Evolutionary conservation across 805 yeast genomes (phyloP).

Genomic region (Starmerella davenportii): DNA sequence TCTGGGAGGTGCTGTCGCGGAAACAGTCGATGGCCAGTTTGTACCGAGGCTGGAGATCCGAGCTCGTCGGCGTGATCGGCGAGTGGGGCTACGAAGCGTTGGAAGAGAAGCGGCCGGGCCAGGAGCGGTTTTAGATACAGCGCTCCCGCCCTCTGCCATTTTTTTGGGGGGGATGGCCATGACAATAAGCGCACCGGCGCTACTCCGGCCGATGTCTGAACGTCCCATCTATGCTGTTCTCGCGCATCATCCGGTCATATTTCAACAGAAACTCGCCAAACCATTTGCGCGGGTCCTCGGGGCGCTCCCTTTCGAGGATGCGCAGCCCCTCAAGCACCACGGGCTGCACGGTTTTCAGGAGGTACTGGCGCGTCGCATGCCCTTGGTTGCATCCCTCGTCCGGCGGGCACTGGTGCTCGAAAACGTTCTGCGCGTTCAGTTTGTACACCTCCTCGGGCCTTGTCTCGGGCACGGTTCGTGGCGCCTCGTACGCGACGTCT

Average conservation of each 20-base stretch:
- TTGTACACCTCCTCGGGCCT: not conserved
- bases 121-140: conserved; percentile 11
- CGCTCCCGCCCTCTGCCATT: not conserved
- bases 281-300: conserved; percentile 15
- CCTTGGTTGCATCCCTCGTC: conserved; percentile 31
- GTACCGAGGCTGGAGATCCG: conserved; percentile 87
- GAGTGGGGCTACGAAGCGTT: conserved; percentile 43
- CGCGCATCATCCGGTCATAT: not conserved
- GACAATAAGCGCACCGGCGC: no score
- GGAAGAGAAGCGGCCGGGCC: conserved; percentile 11
- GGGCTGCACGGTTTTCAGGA: conserved; percentile 48
- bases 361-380: conserved; percentile 49
- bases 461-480: no score
- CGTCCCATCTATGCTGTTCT: not conserved
- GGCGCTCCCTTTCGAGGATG: conserved; percentile 29
- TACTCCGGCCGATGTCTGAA: no score
- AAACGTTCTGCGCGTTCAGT: not conserved
- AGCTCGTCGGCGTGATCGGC: conserved; percentile 59
- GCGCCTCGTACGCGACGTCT: no score
- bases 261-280: conserved; percentile 14
- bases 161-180: not conserved
- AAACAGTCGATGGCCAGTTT: conserved; percentile 29
- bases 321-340: conserved; percentile 46
- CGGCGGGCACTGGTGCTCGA: not conserved
- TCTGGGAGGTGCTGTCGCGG: conserved; percentile 32